Evolutionary conservation across 345 rosid species (phyloP), one percentile per base, ranked within the genome.

Genomic region (Clausena lansium): DNA sequence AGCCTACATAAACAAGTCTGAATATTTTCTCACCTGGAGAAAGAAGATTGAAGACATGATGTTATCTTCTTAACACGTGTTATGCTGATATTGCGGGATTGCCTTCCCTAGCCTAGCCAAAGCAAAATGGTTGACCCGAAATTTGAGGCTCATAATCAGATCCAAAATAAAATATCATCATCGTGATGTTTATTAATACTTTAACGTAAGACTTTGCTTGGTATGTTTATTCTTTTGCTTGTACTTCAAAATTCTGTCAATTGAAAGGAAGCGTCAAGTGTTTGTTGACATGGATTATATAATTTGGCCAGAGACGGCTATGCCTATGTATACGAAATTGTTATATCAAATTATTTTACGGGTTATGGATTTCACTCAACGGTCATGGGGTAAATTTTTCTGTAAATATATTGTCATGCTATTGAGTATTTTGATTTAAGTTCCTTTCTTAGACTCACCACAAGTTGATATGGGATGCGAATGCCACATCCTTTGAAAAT

Each of bases 91-190:
- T 30, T 10, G 59, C 1, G 73, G 73, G 73, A 71, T 71, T 20
- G 11, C 20, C 32, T n/a, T 28, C 2, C 20, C 50, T 30, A 68
- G 47, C 11, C 72, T 9, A 7, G 45, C 6, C 11, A 28, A 52
- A 52, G 9, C 57, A 36, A 61, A 39, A 17, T 61, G 67, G 58
- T 74, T 17, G 67, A 61, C 68, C 77, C 67, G 67, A 39, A 27
- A 39, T 38, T 1, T 61, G 7, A 61, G 68, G 68, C 20, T 47
- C 77, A 25, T 57, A 73, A 58, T 52, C 20, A 52, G 57, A 52
- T 52, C 57, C 57, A 52, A 11, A 45, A 13, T 13, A 45, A 45
- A 45, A 45, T 45, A 2, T 17, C 15, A 13, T 13, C 50, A 45
- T 4, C 17, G 50, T 45, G 50, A 45, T 3, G 50, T 52, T 17